A percentile compares a stretch with the other conserved stretches of the same genome.
phyloP scores from a whole-genome alignment of 768 basidiomycete genomes.

The Termitomyces sp. region DNA sequence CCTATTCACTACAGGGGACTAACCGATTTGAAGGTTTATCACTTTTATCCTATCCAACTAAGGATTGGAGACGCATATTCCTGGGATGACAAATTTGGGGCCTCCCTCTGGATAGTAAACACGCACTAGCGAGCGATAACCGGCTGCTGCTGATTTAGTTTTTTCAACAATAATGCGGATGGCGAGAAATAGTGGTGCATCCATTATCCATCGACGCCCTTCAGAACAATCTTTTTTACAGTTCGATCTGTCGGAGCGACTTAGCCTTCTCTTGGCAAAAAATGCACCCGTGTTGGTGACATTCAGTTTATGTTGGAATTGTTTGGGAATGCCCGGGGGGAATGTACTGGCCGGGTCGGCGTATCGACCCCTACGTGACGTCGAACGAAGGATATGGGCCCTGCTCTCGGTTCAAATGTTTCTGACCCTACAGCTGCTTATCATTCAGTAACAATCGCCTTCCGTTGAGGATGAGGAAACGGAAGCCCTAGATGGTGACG shows the following conservation, averaged over 20 bases:
- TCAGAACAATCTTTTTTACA: neutral
- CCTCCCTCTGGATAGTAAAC: neutral
- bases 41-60: no score
- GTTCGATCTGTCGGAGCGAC: neutral
- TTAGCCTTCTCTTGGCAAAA: neutral
- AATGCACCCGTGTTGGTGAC: neutral
- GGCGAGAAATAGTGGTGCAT: neutral
- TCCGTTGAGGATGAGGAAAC: no score
- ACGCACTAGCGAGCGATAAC: neutral
- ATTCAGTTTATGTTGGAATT: neutral
- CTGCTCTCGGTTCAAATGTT: no score
- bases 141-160: neutral
- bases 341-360: neutral
- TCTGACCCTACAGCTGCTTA: no score
- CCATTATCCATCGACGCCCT: neutral
- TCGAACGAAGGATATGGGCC: no score
- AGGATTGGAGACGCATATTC: neutral
- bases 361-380: no score
- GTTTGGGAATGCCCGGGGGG: neutral
- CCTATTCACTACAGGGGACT: neutral
- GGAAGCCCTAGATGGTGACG: no score
- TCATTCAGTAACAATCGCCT: no score
- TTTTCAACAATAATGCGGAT: neutral
- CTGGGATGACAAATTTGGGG: neutral
- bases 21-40: neutral